Evolutionary conservation across 306 rosid species (phyloP).

Genomic region (Gastrolobium bilobum): DNA sequence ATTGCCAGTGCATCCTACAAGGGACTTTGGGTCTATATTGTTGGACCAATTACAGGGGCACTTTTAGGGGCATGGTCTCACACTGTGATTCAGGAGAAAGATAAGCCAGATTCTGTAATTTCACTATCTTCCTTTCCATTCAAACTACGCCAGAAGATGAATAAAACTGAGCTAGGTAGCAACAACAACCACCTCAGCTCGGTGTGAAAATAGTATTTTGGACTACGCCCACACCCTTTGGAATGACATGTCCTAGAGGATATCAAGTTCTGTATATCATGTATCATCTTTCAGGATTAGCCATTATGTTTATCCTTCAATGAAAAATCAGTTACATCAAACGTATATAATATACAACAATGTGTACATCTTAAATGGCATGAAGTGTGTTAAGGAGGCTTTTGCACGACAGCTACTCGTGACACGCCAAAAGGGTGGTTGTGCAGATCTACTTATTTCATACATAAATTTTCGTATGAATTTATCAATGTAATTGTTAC

Average conservation of each 20-base stretch:
- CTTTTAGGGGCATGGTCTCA: slow-evolving; percentile 75
- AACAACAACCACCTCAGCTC: slow-evolving; percentile 20
- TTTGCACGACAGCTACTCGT: too few species aligned
- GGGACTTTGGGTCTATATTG: slow-evolving; percentile 76
- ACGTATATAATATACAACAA: too few species aligned
- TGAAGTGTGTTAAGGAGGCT: too few species aligned
- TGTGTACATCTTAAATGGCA: too few species aligned
- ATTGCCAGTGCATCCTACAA: slow-evolving; percentile 65
- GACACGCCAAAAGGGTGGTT: too few species aligned
- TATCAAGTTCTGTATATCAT: slow-evolving; percentile 18
- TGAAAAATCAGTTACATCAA: too few species aligned
- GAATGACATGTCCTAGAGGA: slow-evolving; percentile 14
- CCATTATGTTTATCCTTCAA: too few species aligned
- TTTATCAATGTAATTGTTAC: too few species aligned
- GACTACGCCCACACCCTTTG: not conserved
- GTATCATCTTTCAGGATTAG: not conserved
- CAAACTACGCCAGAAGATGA: slow-evolving; percentile 48
- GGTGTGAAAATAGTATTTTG: slow-evolving; percentile 42
- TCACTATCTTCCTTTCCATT: slow-evolving; percentile 49
- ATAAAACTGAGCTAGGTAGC: slow-evolving; percentile 33
- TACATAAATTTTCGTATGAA: too few species aligned
- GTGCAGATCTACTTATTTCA: too few species aligned
- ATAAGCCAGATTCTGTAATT: slow-evolving; percentile 40
- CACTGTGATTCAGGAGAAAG: slow-evolving; percentile 58
- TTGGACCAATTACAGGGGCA: slow-evolving; percentile 80